These are phyloP conservation scores for Phialophora verrucosa DNA, from an alignment of 2,329 filamentous ascomycete genomes.

Conservation along the genomic window DNA sequence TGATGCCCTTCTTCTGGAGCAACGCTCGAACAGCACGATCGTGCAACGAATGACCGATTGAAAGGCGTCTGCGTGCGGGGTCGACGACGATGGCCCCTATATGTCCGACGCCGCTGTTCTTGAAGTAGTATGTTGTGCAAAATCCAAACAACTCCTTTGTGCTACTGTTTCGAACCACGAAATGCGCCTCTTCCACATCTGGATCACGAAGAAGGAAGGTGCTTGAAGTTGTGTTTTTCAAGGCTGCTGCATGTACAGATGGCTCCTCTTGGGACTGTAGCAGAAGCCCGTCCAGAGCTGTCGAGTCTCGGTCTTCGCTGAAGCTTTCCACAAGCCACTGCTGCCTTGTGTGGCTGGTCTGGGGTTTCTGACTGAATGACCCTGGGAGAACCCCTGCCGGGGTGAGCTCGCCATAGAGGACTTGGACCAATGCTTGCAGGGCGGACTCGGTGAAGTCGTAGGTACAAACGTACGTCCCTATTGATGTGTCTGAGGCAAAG, in stretches of 20 bases:
- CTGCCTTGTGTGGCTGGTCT: constrained; percentile 76
- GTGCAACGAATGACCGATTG: constrained; percentile 88
- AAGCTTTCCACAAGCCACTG: constrained; percentile 94
- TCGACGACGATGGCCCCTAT: constrained; percentile 91
- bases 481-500: constrained; percentile 88
- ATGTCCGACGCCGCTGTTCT: constrained; percentile 71
- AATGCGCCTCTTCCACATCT: constrained; percentile 79
- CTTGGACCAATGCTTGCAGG: constrained; percentile 80
- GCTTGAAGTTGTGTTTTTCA: constrained; percentile 71
- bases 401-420: constrained; percentile 76
- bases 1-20: constrained; percentile 71
- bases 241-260: constrained; percentile 33
- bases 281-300: constrained; percentile 76
- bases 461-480: constrained; percentile 91
- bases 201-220: constrained; percentile 76
- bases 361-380: constrained; percentile 80
- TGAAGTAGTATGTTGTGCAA: constrained; percentile 83
- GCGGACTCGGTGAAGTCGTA: constrained; percentile 96
- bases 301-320: constrained; percentile 76
- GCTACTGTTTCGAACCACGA: constrained; percentile 91
- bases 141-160: constrained; percentile 91
- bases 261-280: constrained; percentile 70
- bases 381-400: constrained; percentile 66
- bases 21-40: constrained; percentile 80
- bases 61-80: constrained; percentile 81